Base-by-base conservation (phyloP, 305 asterid genomes). In the Solanum chacoense region DNA sequence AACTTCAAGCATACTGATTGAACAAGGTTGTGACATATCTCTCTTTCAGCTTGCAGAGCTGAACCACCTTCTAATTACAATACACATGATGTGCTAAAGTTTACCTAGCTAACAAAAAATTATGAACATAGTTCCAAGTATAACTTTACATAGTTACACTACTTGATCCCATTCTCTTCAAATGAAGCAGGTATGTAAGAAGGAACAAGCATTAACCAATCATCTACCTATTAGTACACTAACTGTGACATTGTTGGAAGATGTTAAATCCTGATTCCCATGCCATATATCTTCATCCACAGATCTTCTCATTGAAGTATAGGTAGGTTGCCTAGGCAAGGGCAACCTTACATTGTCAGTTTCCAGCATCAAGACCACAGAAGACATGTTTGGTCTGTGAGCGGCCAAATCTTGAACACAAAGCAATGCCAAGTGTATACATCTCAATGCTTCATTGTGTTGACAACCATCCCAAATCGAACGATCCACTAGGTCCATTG, bases 301-400 rank as follows among this genome's bases (percentile, higher is more conserved):
- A 87, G 90, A 84, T 40, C 90, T 92, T 85, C 96, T 91, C 94
- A 88, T 89, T n/a, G 97, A 94, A 8, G 97, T 94, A 73, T 92
- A 91, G 45, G 91, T 92, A 26, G 98, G 98, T 69, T 92, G 94
- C 74, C 90, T 95, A 37, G 98, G 98, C 91, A 73, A 29, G 3
- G 98, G 95, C 93, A 96, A 74, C 13, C 69, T 89, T 65, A 89
- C 36, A 69, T 91, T 91, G 55, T 94, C 94, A n/a, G 94, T 93
- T 91, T 94, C 98, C 92, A 97, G 87, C 98, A 94, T 94, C 94
- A 95, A 34, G 71, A 96, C 88, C 73, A 96, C 98, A 8, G 95
- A 89, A 28, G 97, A 87, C 98, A 97, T 96, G 90, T 87, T 91
- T 35, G 99, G 98, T 86, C 98, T 92, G 69, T 93, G 89, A 35